Conservation (phyloP, 179 eudicot species). For the Monotropa hypopitys region DNA sequence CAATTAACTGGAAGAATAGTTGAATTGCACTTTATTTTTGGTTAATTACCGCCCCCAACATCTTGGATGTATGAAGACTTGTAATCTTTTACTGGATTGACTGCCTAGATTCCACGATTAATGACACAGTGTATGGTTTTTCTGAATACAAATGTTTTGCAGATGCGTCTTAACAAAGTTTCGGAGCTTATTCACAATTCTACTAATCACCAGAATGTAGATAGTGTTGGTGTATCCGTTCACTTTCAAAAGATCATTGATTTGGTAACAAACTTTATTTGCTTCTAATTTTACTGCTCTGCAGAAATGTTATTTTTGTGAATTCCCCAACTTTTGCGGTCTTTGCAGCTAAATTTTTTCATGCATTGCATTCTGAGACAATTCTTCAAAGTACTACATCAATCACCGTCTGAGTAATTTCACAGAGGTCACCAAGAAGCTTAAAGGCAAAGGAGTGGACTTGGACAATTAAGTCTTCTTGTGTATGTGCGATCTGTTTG, state of each 20-base stretch:
- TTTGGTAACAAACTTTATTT: conserved; percentile 39
- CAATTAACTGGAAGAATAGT: no score
- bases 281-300: not conserved
- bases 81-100: no score
- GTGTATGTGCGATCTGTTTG: no score
- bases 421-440: conserved; percentile 76
- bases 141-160: no score
- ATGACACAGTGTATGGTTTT: no score
- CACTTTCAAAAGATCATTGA: conserved; percentile 91
- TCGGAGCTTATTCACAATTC: conserved; percentile 97
- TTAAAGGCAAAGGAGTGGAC: conserved; percentile 93
- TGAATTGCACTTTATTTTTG: no score
- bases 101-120: no score
- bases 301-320: not conserved
- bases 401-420: conserved; percentile 66
- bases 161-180: conserved; percentile 97
- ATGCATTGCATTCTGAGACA: conserved; percentile 78
- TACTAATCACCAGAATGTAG: conserved; percentile 79
- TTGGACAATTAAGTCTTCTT: no score
- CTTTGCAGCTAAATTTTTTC: conserved; percentile 16
- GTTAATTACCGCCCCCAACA: no score
- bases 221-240: conserved; percentile 91
- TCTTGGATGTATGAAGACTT: no score
- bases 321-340: not conserved
- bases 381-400: conserved; percentile 80